Base-by-base conservation (phyloP, 768 basidiomycete genomes). In the Termitomyces sp. region DNA sequence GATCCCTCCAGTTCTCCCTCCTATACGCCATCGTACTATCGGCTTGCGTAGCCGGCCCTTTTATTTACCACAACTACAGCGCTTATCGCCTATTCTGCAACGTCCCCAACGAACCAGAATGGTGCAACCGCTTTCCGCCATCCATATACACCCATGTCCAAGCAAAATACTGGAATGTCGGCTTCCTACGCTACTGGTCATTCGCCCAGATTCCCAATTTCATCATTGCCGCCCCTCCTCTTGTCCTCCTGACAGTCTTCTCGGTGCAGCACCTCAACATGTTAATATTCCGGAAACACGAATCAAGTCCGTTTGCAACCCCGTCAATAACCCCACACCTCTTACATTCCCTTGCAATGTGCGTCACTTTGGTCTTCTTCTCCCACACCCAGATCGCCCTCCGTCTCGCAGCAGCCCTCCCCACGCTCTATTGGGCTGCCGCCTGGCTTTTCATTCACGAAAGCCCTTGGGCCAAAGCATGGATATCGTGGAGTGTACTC, bases 371-470 rank as follows among this genome's bases (percentile, higher is more conserved):
- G 18, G 75, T 94, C 14, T 83, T 94, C 67, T 81, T 83, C 18
- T 90, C 93, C 0, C 92, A 98, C 64, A 87, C 86, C 2, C 96
- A 97, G 68, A 97, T 98, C 60, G 74, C 85, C 20, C 81, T 98
- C 1, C 87, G 95, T 7, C 76, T 89, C 13, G 83, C 85, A 22
- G 80, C 87, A 1, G 82, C 88, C 4, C 78, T 93, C 70, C 96
- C 96, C 0, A 74, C 88, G 47, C 73, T 83, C 1, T 94, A 92
- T 69, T 98, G 96, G 97, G 87, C 84, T 3, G 85, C 88, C n/a
- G 84, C 91, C 4, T 77, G 82, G 70, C 69, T 94, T 20, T 66
- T 88, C 36, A 61, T 83, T 8, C 31, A 7, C 10, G 24, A 43
- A n/a, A 18, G 20, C 16, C 53, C 37, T 36, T 76, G 71, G 67